Base-by-base conservation (phyloP, 371 early-diverging fungal species). In the Mucor plumbeus region DNA sequence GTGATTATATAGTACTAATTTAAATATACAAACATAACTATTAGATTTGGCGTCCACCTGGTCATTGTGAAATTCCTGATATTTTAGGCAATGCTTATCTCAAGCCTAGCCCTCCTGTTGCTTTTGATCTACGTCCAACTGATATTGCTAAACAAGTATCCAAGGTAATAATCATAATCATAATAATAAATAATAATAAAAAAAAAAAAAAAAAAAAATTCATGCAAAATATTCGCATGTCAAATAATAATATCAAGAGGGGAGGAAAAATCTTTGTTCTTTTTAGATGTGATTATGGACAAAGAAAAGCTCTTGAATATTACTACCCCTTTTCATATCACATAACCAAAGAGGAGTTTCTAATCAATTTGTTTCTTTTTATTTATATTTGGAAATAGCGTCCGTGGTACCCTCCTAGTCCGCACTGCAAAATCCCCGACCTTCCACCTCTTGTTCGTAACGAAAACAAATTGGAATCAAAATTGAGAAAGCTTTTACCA, bases 1-100 rank as follows among this genome's bases (percentile, higher is more conserved):
- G 33, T 47, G 14, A 17, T 38, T 10, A 60, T 17, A 7, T 43
- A 31, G 1, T 9, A 26, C 38, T 34, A 19, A 31, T 60, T 13
- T 31, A 60, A n/a, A 63, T 31, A 61, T 34, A 59, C 14, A 8
- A 38, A 38, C 38, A 38, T 38, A 38, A 38, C 1, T 38, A 38
- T 65, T 65, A 70, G 70, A 64, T 70, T 40, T 82, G 82, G 82
- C 75, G 82, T 57, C 65, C 79, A 36, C 82, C 82, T 39, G 82
- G 82, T 15, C 70, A 82, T 74, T 82, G 73, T 55, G 79, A 82
- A 66, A 82, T 82, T 58, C 82, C 82, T 39, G 69, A 82, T 72
- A 82, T 82, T 54, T 68, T 82, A 15, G 82, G 82, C 36, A 77
- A 82, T 58, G 82, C 82, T 31, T 82, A 79, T 47, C 64, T 82